phyloP scores from a whole-genome alignment of 2,329 filamentous ascomycete species.

The Venturia asperata region DNA sequence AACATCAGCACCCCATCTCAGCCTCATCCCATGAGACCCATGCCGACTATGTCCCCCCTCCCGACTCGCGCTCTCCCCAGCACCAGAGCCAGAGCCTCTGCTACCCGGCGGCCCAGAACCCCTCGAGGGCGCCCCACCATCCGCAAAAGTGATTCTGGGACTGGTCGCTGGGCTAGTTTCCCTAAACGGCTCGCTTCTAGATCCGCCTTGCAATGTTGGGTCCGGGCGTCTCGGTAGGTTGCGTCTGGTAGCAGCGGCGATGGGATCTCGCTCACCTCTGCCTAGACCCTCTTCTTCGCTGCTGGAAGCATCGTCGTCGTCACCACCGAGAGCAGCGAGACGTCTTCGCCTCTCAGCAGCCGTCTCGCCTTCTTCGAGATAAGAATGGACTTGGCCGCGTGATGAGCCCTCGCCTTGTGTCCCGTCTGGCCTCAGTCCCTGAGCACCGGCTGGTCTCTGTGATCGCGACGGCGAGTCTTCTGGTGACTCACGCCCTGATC shows the following conservation, averaged over 20 bases:
- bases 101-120: not conserved
- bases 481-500: constrained; percentile 20
- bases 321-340: constrained; percentile 64
- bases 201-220: not conserved
- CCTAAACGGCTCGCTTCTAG: not conserved
- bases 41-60: not conserved
- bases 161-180: not conserved
- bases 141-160: constrained; percentile 7
- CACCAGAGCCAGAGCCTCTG: constrained; percentile 1
- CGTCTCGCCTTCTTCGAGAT: constrained; percentile 53
- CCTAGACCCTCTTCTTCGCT: constrained; percentile 47
- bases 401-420: constrained; percentile 36
- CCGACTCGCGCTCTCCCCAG: not conserved
- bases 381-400: constrained; percentile 24
- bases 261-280: constrained; percentile 6
- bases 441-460: constrained; percentile 23
- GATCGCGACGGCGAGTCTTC: not conserved
- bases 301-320: constrained; percentile 36
- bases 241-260: constrained; percentile 4
- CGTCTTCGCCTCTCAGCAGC: constrained; percentile 67
- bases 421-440: constrained; percentile 13
- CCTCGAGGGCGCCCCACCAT: not conserved
- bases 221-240: not conserved
- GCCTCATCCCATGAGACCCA: constrained; percentile 8
- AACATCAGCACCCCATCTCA: constrained; percentile 20